Base-by-base conservation (phyloP, 768 basidiomycete genomes). In the Tulasnella sp. region DNA sequence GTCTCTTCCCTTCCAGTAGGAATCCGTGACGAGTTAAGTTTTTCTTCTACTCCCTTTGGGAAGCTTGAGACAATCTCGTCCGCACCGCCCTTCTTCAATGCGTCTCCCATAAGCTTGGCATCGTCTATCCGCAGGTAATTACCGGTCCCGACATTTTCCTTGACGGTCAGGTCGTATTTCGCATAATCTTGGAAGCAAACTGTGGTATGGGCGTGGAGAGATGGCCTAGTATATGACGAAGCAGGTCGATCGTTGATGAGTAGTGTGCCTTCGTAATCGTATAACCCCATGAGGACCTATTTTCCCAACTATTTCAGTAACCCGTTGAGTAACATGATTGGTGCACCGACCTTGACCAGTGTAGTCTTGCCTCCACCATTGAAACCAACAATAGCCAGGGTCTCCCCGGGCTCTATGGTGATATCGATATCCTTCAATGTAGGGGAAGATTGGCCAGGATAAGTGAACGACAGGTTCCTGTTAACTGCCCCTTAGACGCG, bases 81-180 rank as follows among this genome's bases (percentile, higher is more conserved):
- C n/a, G 86, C 88, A 49, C 84, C 83, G 19, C 84, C 87, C 32
- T 85, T 73, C 41, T 73, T 73, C 40, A 90, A 69, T n/a, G 89
- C 88, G 19, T 71, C 69, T 59, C 77, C 72, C 55, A 92, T 73
- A 7, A 79, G 77, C 3, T 72, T 69, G 9, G 74, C 72, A 50
- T 78, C 75, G 34, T 74, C 70, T 60, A 90, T 69, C 62, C 80
- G 77, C 12, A 76, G 76, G 23, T 90, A 77, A 63, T 77, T 79
- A n/a, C 90, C 89, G 2, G 91, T 70, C 15, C 89, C 90, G 27
- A 91, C 81, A 65, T 93, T 93, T 66, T 90, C 86, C 61, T 80
- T 75, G 17, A 89, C 75, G 0, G 82, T 75, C 63, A 79, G 81
- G 15, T 59, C 41, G 66, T 84, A 90, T 66, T 83, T 82, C 45